Evolutionary conservation across 768 basidiomycete species (phyloP).

Genomic region (Termitomyces sp.): DNA sequence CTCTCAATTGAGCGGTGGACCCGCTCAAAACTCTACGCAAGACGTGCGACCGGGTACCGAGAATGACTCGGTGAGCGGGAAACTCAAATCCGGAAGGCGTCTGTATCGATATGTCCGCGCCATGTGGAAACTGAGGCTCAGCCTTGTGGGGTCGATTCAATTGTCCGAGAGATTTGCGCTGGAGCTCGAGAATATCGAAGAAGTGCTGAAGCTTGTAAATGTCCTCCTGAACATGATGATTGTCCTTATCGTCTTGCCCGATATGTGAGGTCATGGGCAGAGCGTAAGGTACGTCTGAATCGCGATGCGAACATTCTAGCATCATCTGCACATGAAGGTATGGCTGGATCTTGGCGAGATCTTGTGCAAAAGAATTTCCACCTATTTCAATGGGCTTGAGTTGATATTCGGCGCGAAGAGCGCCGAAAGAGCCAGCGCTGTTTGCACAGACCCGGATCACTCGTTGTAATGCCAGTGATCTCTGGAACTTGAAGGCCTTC

Average conservation of each 20-base stretch:
- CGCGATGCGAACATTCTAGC: not conserved
- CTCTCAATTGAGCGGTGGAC: constrained; percentile 19
- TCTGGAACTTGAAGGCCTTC: constrained; percentile 73
- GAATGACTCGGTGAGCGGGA: constrained; percentile 62
- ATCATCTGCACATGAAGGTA: constrained; percentile 32
- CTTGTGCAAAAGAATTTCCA: constrained; percentile 57
- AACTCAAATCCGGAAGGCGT: constrained; percentile 37
- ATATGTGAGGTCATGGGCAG: not conserved
- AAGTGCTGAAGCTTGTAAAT: constrained; percentile 27
- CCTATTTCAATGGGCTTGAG: constrained; percentile 48
- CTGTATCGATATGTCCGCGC: constrained; percentile 59
- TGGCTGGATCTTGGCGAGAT: constrained; percentile 64
- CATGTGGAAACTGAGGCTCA: constrained; percentile 30
- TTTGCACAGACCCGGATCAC: constrained; percentile 80
- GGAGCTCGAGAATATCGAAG: constrained; percentile 23
- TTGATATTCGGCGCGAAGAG: constrained; percentile 68
- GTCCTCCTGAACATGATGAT: constrained; percentile 31
- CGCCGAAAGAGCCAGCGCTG: constrained; percentile 84
- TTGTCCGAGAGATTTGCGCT: constrained; percentile 20
- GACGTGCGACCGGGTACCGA: constrained; percentile 51
- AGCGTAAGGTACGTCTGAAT: not conserved
- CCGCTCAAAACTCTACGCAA: constrained; percentile 40
- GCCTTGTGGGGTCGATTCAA: constrained; percentile 1
- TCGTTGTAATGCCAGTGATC: constrained; percentile 80
- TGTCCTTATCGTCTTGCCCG: constrained; percentile 26